These are phyloP conservation scores for Daucus carota DNA, from an alignment of 129 eudicot genomes.

Conservation along the genomic window DH1_v3.0 NC_030383.2:16476501-16477000, in stretches of 20 bases:
- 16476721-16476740: neutral
- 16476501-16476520: conserved; percentile 42
- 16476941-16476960: neutral
- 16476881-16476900: neutral
- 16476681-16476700: neutral
- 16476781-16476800: neutral
- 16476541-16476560: conserved; percentile 92
- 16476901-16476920: neutral
- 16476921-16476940: neutral
- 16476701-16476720: neutral
- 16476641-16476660: neutral
- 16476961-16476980: neutral
- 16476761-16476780: neutral
- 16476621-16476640: conserved; percentile 11
- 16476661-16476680: neutral
- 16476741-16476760: neutral
- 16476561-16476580: conserved; percentile 69
- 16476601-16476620: neutral
- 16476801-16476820: neutral
- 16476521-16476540: conserved; percentile 91
- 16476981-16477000: too few relatives aligned
- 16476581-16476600: conserved; percentile 47
- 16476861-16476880: neutral
- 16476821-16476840: neutral
- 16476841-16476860: neutral